Conservation (phyloP, 768 basidiomycete genomes). For the Mycena sanguinolenta region DNA sequence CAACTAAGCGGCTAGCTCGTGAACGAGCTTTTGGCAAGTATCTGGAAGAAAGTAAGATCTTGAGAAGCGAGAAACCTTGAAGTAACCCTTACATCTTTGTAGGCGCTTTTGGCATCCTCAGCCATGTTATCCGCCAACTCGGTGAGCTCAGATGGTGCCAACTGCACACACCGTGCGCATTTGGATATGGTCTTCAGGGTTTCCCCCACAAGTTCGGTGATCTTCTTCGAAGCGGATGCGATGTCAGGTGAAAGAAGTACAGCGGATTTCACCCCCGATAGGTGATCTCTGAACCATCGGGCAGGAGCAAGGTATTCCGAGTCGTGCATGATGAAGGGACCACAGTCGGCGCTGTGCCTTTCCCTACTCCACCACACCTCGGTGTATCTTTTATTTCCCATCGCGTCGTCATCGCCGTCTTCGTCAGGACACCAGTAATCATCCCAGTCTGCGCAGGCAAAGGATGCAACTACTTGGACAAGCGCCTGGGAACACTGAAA, state of each 20-base stretch:
- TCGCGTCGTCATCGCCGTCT: not conserved
- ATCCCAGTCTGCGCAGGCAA: no score
- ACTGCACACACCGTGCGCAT: not conserved
- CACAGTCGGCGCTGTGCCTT: not conserved
- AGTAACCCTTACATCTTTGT: no score
- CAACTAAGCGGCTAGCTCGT: no score
- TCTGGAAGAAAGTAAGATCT: no score
- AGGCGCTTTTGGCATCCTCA: no score
- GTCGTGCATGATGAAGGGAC: not conserved
- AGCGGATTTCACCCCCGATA: not conserved
- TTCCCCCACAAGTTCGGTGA: not conserved
- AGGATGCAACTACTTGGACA: no score
- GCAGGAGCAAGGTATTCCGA: no score
- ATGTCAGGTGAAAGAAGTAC: not conserved
- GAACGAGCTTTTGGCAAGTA: no score
- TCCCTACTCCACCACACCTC: not conserved
- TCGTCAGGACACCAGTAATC: no score
- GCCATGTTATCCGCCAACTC: no score
- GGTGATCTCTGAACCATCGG: constrained; percentile 13
- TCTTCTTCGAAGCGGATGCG: not conserved
- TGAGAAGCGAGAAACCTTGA: no score
- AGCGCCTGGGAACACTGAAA: constrained; percentile 1
- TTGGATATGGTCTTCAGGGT: not conserved
- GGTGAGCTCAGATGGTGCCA: no score
- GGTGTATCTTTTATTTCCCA: not conserved